A percentile compares a stretch with the other conserved stretches of the same genome.
These are phyloP conservation scores for Penicillium psychrofluorescens DNA, from an alignment of 495 filamentous ascomycete genomes.

Conservation along the genomic window DNA sequence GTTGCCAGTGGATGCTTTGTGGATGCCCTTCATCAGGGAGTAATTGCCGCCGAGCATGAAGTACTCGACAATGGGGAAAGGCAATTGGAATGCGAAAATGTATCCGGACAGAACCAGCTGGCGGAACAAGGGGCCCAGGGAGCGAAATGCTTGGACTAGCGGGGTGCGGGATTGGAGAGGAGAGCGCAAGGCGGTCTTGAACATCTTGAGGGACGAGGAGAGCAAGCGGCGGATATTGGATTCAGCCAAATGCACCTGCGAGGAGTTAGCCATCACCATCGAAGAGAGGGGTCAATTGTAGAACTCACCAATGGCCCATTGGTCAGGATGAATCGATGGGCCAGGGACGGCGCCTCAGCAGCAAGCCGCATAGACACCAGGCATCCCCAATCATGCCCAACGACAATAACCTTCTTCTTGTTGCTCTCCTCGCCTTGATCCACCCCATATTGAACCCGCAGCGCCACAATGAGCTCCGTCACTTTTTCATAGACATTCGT, in stretches of 20 bases:
- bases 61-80: constrained; percentile 25
- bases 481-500: constrained; percentile 44
- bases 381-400: constrained; percentile 53
- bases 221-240: constrained; percentile 28
- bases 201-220: constrained; percentile 36
- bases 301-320: constrained; percentile 43
- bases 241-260: constrained; percentile 18
- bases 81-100: constrained; percentile 43
- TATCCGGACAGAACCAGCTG: constrained; percentile 42
- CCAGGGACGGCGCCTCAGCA: constrained; percentile 45
- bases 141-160: constrained; percentile 30
- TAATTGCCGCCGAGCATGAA: constrained; percentile 34
- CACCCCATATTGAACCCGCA: constrained; percentile 39
- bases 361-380: constrained; percentile 45
- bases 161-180: constrained; percentile 34
- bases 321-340: constrained; percentile 44
- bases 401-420: constrained; percentile 36
- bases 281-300: too few relatives aligned
- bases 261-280: background rate
- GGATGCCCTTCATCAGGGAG: constrained; percentile 31
- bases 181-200: constrained; percentile 32
- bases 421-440: constrained; percentile 17
- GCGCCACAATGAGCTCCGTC: constrained; percentile 38
- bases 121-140: constrained; percentile 29
- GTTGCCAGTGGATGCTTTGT: constrained; percentile 23